Conservation (phyloP, 108 stramenopile genomes). For the Ochromonas danica region DNA sequence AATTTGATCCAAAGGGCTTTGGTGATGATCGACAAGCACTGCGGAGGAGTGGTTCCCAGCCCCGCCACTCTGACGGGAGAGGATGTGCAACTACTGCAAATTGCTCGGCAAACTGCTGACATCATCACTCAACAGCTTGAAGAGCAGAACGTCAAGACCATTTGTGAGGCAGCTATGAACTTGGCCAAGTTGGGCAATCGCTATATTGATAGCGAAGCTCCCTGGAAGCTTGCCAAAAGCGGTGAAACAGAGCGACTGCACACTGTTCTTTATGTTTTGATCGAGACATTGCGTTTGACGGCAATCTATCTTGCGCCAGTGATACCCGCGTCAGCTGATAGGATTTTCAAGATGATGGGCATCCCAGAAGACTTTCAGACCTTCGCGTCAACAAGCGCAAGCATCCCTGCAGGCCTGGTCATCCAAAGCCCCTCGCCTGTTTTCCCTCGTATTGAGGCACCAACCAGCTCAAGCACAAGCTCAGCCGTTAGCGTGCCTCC, state of each 20-base stretch:
- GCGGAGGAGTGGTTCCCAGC: slow-evolving; percentile 74
- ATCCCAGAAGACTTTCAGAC: slow-evolving; percentile 42
- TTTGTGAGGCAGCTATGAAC: neutral
- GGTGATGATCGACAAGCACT: slow-evolving; percentile 77
- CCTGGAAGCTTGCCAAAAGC: slow-evolving; percentile 84
- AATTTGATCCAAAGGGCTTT: slow-evolving; percentile 94
- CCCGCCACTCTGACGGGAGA: slow-evolving; percentile 37
- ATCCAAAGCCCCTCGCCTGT: too few relatives aligned
- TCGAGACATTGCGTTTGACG: slow-evolving; percentile 81
- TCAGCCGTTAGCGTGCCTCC: too few relatives aligned
- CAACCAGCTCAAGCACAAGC: too few relatives aligned
- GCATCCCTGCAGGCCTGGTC: too few relatives aligned
- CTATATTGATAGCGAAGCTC: slow-evolving; percentile 59
- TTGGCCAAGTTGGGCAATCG: slow-evolving; percentile 1
- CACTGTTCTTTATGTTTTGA: slow-evolving; percentile 77
- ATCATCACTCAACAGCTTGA: neutral
- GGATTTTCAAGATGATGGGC: slow-evolving; percentile 82
- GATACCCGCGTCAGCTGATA: slow-evolving; percentile 72
- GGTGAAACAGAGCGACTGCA: slow-evolving; percentile 73
- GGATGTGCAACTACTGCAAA: neutral
- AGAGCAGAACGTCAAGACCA: neutral
- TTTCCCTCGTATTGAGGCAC: too few relatives aligned
- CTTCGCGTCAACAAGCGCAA: neutral
- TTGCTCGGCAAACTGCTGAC: neutral
- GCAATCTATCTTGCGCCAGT: slow-evolving; percentile 85